phyloP scores from a whole-genome alignment of 768 basidiomycete genomes.

The Lactifluus hygrophoroides region DNA sequence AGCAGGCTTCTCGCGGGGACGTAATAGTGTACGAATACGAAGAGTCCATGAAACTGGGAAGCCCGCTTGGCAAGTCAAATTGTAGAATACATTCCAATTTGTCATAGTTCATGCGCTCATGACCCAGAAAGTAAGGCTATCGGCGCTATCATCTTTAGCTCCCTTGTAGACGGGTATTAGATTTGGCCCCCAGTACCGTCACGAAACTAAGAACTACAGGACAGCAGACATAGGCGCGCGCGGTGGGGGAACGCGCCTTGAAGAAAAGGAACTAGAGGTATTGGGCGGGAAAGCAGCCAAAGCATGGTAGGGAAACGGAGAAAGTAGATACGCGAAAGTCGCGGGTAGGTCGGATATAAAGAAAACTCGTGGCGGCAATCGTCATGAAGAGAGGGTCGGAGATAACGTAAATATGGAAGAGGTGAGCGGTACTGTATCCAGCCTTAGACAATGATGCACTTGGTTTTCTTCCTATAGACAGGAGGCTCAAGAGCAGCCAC shows the following conservation, averaged over 20 bases:
- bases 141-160: slow-evolving; percentile 9
- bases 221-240: slow-evolving; percentile 21
- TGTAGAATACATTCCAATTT: neutral
- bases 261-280: slow-evolving; percentile 21
- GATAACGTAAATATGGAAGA: slow-evolving; percentile 17
- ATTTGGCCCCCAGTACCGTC: slow-evolving; percentile 28
- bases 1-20: no score
- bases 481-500: slow-evolving; percentile 98
- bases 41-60: no score
- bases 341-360: slow-evolving; percentile 13
- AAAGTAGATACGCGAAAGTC: slow-evolving; percentile 18
- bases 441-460: slow-evolving; percentile 80
- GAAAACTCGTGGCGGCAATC: slow-evolving; percentile 14
- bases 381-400: slow-evolving; percentile 11
- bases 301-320: slow-evolving; percentile 17
- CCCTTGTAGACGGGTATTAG: slow-evolving; percentile 29
- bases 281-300: slow-evolving; percentile 20
- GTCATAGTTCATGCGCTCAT: neutral
- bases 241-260: neutral
- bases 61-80: no score
- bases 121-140: neutral
- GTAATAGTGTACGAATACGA: no score
- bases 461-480: slow-evolving; percentile 68
- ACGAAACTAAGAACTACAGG: slow-evolving; percentile 30
- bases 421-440: slow-evolving; percentile 22